A percentile compares a stretch with the other conserved stretches of the same genome.
Evolutionary conservation across 768 basidiomycete species (phyloP).

Genomic region (Suillus plorans): DNA sequence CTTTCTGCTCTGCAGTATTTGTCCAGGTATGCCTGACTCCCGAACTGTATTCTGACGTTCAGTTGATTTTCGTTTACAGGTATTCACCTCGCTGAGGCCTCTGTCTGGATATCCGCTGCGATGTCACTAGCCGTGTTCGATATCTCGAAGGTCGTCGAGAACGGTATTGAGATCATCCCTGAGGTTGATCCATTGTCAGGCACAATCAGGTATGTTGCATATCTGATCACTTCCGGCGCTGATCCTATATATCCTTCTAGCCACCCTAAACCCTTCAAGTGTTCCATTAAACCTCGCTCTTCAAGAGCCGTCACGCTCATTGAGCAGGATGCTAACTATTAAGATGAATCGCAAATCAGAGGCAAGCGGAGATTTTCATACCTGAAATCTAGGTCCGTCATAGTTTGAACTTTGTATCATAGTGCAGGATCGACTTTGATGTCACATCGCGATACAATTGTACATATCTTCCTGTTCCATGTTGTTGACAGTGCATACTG

Average conservation of each 20-base stretch:
- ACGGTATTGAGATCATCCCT: slow-evolving; percentile 50
- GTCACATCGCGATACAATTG: no score
- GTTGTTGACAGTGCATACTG: no score
- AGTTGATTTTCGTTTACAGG: slow-evolving; percentile 30
- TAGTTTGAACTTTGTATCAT: background rate
- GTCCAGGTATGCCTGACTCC: slow-evolving; percentile 24
- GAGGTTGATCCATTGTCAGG: slow-evolving; percentile 58
- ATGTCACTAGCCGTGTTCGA: slow-evolving; percentile 50
- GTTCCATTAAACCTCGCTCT: slow-evolving; percentile 59
- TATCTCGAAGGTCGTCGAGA: slow-evolving; percentile 43
- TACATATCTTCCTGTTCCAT: no score
- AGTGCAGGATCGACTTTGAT: no score
- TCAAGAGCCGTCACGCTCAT: slow-evolving; percentile 54
- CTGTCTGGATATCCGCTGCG: slow-evolving; percentile 43
- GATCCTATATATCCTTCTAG: slow-evolving; percentile 24
- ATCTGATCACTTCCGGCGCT: background rate
- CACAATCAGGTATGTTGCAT: slow-evolving; percentile 56
- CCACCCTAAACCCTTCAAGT: slow-evolving; percentile 64
- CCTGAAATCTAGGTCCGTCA: background rate
- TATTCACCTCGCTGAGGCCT: slow-evolving; percentile 51
- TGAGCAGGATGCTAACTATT: slow-evolving; percentile 20
- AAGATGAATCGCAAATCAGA: background rate
- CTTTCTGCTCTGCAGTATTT: slow-evolving; percentile 17
- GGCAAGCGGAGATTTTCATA: background rate
- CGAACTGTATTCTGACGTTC: slow-evolving; percentile 5